Percentiles rank a stretch among this genome's conserved stretches.
These are phyloP conservation scores for Amaranthus cruentus DNA, from an alignment of 148 eudicot species.

Conservation along the genomic window DNA sequence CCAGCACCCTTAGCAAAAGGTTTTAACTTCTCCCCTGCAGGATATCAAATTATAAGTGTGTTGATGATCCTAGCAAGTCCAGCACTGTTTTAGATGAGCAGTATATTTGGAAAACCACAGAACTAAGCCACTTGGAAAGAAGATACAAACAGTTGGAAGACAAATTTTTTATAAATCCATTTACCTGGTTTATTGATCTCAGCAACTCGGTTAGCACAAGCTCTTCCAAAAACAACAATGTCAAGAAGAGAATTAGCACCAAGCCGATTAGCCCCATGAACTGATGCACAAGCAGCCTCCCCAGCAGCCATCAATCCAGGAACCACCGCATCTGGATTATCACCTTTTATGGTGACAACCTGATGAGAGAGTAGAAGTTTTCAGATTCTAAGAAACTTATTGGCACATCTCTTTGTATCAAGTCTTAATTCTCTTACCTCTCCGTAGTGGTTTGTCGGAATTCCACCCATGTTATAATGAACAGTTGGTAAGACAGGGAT, in stretches of 20 bases:
- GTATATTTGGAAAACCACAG: not conserved
- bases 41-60: slow-evolving; percentile 3
- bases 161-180: slow-evolving; percentile 2
- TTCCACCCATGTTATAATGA: slow-evolving; percentile 99
- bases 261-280: slow-evolving; percentile 97
- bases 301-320: slow-evolving; percentile 99
- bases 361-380: slow-evolving; percentile 21
- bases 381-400: slow-evolving; percentile 1
- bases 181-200: slow-evolving; percentile 83
- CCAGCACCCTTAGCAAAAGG: slow-evolving; percentile 87
- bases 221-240: slow-evolving; percentile 98
- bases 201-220: slow-evolving; percentile 96
- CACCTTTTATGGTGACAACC: slow-evolving; percentile 83
- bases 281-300: slow-evolving; percentile 99
- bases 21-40: slow-evolving; percentile 79
- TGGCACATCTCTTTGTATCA: not conserved
- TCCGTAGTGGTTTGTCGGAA: slow-evolving; percentile 94
- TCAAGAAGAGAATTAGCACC: slow-evolving; percentile 99
- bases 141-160: not conserved
- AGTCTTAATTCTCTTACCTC: slow-evolving; percentile 51
- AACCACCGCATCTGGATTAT: slow-evolving; percentile 80
- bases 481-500: slow-evolving; percentile 99
- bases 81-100: not conserved
- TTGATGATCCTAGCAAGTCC: not conserved
- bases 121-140: not conserved